Conservation (phyloP, 2,329 filamentous ascomycete genomes). For the Diaporthe citriasiana region DNA sequence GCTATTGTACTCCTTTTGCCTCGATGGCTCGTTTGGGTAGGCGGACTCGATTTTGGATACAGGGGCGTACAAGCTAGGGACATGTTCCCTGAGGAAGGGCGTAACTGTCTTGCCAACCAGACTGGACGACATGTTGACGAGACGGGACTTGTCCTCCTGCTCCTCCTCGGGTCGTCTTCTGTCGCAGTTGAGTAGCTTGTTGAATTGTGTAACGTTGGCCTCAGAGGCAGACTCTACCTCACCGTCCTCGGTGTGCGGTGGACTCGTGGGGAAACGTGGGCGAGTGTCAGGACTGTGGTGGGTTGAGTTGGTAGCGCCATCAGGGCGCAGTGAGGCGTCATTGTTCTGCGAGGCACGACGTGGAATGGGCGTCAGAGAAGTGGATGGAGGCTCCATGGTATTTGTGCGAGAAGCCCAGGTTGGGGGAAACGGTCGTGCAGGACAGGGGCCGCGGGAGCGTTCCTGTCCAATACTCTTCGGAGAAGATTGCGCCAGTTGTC, state of each 20-base stretch:
- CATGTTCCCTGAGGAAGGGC: conserved; percentile 91
- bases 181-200: conserved; percentile 62
- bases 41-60: conserved; percentile 67
- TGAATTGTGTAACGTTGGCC: conserved; percentile 35
- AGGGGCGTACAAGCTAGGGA: conserved; percentile 89
- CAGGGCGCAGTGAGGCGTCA: conserved; percentile 31
- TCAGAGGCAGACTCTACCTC: conserved; percentile 36
- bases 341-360: conserved; percentile 39
- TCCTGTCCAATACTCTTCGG: conserved; percentile 38
- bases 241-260: conserved; percentile 48
- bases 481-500: conserved; percentile 38
- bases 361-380: conserved; percentile 33
- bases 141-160: conserved; percentile 62
- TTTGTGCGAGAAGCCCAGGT: conserved; percentile 33
- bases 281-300: conserved; percentile 33
- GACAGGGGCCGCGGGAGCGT: conserved; percentile 20
- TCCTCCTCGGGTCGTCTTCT: conserved; percentile 65
- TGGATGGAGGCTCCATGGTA: conserved; percentile 41
- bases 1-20: conserved; percentile 69
- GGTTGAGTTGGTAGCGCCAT: conserved; percentile 30
- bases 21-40: conserved; percentile 59
- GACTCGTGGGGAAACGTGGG: conserved; percentile 38
- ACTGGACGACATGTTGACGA: conserved; percentile 72
- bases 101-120: conserved; percentile 84
- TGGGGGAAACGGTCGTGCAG: conserved; percentile 25